Evolutionary conservation across 371 early-diverging fungal species (phyloP).

Genomic region (Funneliformis caledonium): DNA sequence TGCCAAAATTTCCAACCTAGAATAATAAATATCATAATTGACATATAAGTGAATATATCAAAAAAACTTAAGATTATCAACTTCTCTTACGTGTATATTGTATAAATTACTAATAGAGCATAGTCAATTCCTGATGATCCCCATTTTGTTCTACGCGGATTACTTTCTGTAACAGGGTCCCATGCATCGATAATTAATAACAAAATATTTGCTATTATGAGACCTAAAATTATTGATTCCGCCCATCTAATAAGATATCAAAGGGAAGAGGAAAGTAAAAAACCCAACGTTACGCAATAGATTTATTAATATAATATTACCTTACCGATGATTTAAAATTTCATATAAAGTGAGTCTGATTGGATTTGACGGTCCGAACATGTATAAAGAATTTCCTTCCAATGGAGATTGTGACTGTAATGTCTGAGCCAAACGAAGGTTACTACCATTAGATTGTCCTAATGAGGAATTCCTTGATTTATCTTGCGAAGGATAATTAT

Average conservation of each 20-base stretch:
- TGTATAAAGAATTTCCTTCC: conserved; percentile 24
- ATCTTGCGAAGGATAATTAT: background rate
- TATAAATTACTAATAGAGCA: conserved; percentile 58
- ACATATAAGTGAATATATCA: background rate
- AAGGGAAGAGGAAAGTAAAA: background rate
- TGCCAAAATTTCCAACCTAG: conserved; percentile 50
- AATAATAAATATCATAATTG: background rate
- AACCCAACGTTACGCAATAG: too few relatives aligned
- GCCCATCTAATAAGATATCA: conserved; percentile 54
- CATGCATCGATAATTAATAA: conserved; percentile 56
- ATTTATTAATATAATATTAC: too few relatives aligned
- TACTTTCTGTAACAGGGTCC: conserved; percentile 47
- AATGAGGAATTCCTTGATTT: background rate
- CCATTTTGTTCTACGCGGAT: conserved; percentile 45
- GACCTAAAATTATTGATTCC: conserved; percentile 56
- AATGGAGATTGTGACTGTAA: conserved; percentile 14
- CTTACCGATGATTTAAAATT: conserved; percentile 36
- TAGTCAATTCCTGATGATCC: conserved; percentile 62
- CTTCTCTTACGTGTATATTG: conserved; percentile 60
- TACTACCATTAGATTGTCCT: background rate
- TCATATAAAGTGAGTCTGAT: conserved; percentile 25
- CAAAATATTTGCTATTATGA: conserved; percentile 57
- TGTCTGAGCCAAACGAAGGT: background rate
- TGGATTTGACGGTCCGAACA: conserved; percentile 40
- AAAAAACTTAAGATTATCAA: conserved; percentile 27